Base-by-base conservation (phyloP, 1,284 basidiomycete genomes). In the Tremellales sp. region DNA sequence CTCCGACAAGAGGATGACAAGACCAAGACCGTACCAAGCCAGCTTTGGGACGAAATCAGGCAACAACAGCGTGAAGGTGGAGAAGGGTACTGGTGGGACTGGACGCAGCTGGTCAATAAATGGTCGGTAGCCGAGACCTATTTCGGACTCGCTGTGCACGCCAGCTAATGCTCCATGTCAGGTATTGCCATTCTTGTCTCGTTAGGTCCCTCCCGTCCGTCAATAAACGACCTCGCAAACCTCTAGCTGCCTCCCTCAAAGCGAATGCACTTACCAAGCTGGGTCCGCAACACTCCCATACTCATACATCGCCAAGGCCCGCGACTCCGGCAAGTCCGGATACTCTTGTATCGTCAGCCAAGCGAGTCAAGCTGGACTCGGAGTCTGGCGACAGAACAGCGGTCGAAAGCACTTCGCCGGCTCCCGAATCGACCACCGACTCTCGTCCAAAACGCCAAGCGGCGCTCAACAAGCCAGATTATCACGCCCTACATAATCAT, bases 401-500 rank as follows among this genome's bases (percentile, higher is more conserved):
- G 22, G 16, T 22, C 47, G 4, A 24, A 35, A 1, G 27, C 38
- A 34, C 16, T 34, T 21, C 9, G 10, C 9, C 25, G 26, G 16
- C 37, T 22, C 25, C 26, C 27, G 22, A 43, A 28, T 33, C 5
- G n/a, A 5, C 33, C 42, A 24, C 31, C 34, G 26, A 41, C 33
- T 33, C 45, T n/a, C 41, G 69, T 16, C 71, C 70, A 3, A 73
- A 71, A 45, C 60, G 71, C 18, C 58, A 65, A 35, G 67, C 65
- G 1, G 65, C 68, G 4, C 41, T 66, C 21, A 55, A 66, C 24
- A 47, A 58, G 14, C 64, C 66, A 2, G 71, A 73, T 42, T 73
- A 73, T 48, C 58, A 65, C 42, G 69, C 67, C 26, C 53, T 72
- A 48, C 68, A 73, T 47, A 60, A 73, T 44, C 66, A 66, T 19